phyloP scores from a whole-genome alignment of 352 stramenopile genomes.

The Phytophthora hibernalis region DNA sequence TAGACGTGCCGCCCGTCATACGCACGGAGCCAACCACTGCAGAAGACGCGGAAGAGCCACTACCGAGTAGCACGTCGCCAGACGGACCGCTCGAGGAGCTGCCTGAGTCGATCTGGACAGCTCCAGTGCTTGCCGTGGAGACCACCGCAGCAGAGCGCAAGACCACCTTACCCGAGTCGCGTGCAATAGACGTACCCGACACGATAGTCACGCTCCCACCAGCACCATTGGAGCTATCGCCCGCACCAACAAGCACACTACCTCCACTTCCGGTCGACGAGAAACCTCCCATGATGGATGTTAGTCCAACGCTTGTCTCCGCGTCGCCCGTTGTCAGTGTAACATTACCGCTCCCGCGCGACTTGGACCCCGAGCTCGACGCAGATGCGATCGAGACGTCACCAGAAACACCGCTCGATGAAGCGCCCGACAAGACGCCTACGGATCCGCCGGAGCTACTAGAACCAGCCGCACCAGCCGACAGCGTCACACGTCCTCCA shows the following conservation, averaged over 20 bases:
- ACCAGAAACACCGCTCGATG: constrained; percentile 13
- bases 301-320: constrained; percentile 28
- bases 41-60: constrained; percentile 19
- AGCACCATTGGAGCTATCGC: constrained; percentile 19
- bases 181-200: constrained; percentile 25
- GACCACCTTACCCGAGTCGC: constrained; percentile 21
- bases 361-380: constrained; percentile 16
- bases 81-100: constrained; percentile 9
- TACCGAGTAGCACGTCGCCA: constrained; percentile 14
- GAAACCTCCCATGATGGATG: constrained; percentile 28
- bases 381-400: constrained; percentile 24
- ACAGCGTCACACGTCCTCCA: constrained; percentile 27
- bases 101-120: constrained; percentile 14
- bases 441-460: constrained; percentile 24
- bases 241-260: constrained; percentile 21
- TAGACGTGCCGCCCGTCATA: constrained; percentile 11
- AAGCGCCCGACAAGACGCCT: constrained; percentile 21
- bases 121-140: constrained; percentile 25
- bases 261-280: constrained; percentile 25
- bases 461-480: constrained; percentile 18
- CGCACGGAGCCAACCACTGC: constrained; percentile 11
- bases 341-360: constrained; percentile 28
- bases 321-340: constrained; percentile 29
- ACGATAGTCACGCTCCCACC: constrained; percentile 30
- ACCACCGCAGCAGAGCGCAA: constrained; percentile 26